Base-by-base conservation (phyloP, 495 filamentous ascomycete species). In the Penicillium verhagenii region DNA sequence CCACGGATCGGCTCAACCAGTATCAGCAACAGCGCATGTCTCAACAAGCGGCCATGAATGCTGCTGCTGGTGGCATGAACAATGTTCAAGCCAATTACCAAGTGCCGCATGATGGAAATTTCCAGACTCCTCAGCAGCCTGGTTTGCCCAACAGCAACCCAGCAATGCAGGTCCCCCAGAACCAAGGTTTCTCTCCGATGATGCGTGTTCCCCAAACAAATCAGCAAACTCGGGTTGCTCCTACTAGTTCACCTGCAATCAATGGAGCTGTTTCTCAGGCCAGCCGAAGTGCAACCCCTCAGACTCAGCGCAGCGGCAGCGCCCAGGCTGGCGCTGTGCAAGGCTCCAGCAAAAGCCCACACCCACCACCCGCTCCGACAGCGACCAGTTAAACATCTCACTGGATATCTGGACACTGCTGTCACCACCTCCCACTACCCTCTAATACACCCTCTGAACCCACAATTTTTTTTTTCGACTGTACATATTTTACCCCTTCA, bases 161-260 rank as follows among this genome's bases (percentile, higher is more conserved):
- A 7, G 75, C 67, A 14, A 72, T 78, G 64, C 74, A 74, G 47
- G 69, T 68, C 8, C 71, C 73, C 45, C 85, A 74, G 49, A 65
- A 86, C 6, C 86, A 90, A 53, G 80, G 87, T 20, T 92, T 88
- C 63, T 87, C 87, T 18, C 85, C 86, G 38, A 83, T 89, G 61
- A 82, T 91, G 63, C 79, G 88, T 43, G 83, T 84, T 24, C 86
- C 89, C 53, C 88, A 91, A 57, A 55, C 65, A 25, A 62, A 67
- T 25, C 78, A 74, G 57, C 76, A 74, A 42, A 77, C 70, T 45
- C 70, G 75, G 16, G 73, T 67, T 6, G 68, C 64, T 31, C 61
- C 68, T 25, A 67, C 65, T 44, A 75, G 68, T 56, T 75, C 73
- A 11, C 73, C 71, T 9, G 70, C 66, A 20, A 65, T 77, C 63